A percentile compares a stretch with the other conserved stretches of the same genome.
Conservation (phyloP, 2,329 filamentous ascomycete genomes). For the Phaeosphaeria sp. region DNA sequence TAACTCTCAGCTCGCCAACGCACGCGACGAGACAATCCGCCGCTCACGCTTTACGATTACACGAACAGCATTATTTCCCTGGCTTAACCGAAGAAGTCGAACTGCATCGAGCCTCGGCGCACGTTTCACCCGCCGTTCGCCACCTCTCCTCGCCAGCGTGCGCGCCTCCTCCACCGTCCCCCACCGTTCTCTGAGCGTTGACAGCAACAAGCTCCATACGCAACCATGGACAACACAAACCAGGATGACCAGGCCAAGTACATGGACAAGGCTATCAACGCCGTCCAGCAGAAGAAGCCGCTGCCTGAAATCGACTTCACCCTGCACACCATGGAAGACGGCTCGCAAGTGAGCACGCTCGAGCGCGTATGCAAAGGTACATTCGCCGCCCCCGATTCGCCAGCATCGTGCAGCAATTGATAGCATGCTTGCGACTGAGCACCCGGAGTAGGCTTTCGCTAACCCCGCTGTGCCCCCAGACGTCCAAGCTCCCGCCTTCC, state of each 20-base stretch:
- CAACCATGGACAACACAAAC: conserved; percentile 44
- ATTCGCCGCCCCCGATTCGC: conserved; percentile 10
- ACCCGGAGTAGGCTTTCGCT: conserved; percentile 30
- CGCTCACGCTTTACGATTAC: conserved; percentile 6
- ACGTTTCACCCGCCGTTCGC: conserved; percentile 38
- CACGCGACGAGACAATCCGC: conserved; percentile 39
- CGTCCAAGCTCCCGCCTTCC: conserved; percentile 95
- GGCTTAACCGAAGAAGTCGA: not conserved
- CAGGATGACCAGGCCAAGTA: conserved; percentile 51
- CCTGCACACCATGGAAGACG: conserved; percentile 98
- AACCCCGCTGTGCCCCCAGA: conserved; percentile 63
- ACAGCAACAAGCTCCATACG: conserved; percentile 26
- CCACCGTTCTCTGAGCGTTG: conserved; percentile 25
- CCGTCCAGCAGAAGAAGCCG: conserved; percentile 93
- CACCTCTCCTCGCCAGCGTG: conserved; percentile 39
- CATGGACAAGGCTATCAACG: conserved; percentile 88
- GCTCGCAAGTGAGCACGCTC: conserved; percentile 89
- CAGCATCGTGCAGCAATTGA: conserved; percentile 6
- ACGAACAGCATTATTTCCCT: conserved; percentile 19
- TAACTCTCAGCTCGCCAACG: too few species aligned
- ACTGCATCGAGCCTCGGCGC: conserved; percentile 36
- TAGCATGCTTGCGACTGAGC: conserved; percentile 3
- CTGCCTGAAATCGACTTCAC: conserved; percentile 98
- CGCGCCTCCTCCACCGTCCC: conserved; percentile 38
- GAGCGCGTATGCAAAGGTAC: conserved; percentile 99